Conservation (phyloP, 2,329 filamentous ascomycete genomes). For the Pseudophaeomoniella oleicola region DNA sequence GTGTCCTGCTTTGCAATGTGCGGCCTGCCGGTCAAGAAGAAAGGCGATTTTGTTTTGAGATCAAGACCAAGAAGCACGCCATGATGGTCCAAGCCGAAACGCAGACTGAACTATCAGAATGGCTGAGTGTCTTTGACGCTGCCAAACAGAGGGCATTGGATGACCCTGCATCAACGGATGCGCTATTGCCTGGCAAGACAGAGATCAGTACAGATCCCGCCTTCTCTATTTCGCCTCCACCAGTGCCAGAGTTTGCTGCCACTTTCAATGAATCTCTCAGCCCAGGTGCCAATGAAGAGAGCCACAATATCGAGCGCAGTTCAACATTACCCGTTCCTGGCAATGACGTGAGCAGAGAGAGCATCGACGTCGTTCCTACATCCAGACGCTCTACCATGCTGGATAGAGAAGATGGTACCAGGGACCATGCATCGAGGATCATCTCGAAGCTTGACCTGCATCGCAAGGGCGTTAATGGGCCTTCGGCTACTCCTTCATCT, state of each 20-base stretch:
- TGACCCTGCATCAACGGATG: slow-evolving; percentile 42
- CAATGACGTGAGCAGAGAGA: slow-evolving; percentile 43
- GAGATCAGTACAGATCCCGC: slow-evolving; percentile 48
- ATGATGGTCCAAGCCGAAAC: slow-evolving; percentile 87
- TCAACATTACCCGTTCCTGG: slow-evolving; percentile 52
- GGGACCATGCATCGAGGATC: slow-evolving; percentile 73
- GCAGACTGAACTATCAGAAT: slow-evolving; percentile 80
- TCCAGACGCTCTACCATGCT: slow-evolving; percentile 33
- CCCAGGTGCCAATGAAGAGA: slow-evolving; percentile 35
- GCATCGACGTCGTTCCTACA: slow-evolving; percentile 56
- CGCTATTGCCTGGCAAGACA: slow-evolving; percentile 28
- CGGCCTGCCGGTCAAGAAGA: slow-evolving; percentile 87
- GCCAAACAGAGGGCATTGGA: slow-evolving; percentile 89
- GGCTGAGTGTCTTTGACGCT: slow-evolving; percentile 85
- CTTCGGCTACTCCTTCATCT: slow-evolving; percentile 25
- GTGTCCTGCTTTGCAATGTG: slow-evolving; percentile 83
- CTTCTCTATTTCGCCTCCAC: slow-evolving; percentile 81
- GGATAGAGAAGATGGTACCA: slow-evolving; percentile 53
- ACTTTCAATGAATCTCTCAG: slow-evolving; percentile 56
- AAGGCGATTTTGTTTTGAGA: slow-evolving; percentile 89
- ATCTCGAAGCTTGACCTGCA: slow-evolving; percentile 89
- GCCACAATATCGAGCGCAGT: slow-evolving; percentile 42
- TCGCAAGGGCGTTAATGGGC: slow-evolving; percentile 53
- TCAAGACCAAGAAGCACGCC: slow-evolving; percentile 91
- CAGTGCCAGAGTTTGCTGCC: slow-evolving; percentile 80